Evolutionary conservation across 108 stramenopile genomes (phyloP).

Genomic region (Nannochloropsis salina): DNA sequence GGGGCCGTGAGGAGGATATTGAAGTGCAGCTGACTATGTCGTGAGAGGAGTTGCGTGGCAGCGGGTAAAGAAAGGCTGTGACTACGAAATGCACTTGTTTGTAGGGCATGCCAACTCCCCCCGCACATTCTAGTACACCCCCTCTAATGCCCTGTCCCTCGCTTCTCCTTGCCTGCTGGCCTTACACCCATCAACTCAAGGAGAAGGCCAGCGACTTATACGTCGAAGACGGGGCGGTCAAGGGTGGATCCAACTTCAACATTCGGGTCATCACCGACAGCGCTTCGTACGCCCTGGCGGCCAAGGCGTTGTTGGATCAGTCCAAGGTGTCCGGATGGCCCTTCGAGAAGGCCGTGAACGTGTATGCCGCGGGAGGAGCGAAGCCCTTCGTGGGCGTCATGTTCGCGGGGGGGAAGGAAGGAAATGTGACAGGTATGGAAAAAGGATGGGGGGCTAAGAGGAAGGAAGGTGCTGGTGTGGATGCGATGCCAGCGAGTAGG

Average conservation of each 20-base stretch:
- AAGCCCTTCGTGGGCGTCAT: not conserved
- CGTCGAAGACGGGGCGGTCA: not conserved
- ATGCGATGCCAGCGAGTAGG: not conserved
- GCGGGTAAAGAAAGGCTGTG: not conserved
- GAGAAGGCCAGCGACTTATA: constrained; percentile 7
- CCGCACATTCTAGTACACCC: no score
- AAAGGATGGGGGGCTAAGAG: not conserved
- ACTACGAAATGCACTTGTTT: not conserved
- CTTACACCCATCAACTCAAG: not conserved
- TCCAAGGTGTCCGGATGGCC: not conserved
- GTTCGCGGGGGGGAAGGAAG: constrained; percentile 1
- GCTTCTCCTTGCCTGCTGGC: not conserved
- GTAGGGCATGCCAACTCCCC: no score
- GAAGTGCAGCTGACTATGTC: no score
- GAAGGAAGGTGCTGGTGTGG: not conserved
- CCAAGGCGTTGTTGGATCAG: not conserved
- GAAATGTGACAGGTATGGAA: constrained; percentile 4
- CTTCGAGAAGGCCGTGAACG: not conserved
- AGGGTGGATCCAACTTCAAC: not conserved
- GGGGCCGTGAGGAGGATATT: no score
- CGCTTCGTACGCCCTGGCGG: not conserved
- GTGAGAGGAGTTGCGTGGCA: no score
- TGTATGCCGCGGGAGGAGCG: constrained; percentile 10
- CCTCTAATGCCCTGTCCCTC: not conserved
- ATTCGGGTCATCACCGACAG: not conserved